Base-by-base conservation (phyloP, 2,329 filamentous ascomycete species). In the Epichloe baconii region DNA sequence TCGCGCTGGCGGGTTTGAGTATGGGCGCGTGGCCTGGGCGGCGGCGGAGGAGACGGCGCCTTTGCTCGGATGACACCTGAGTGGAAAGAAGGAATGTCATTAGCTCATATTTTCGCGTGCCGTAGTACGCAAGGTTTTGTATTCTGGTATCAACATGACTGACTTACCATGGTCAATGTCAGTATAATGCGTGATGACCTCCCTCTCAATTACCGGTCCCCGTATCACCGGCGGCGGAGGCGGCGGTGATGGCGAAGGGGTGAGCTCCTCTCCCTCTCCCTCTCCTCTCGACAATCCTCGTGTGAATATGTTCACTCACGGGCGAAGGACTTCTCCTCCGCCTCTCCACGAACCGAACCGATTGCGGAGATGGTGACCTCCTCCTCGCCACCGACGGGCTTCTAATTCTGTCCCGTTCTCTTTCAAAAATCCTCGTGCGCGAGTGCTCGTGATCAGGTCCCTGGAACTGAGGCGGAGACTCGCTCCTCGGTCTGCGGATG, bases 111-210 rank as follows among this genome's bases (percentile, higher is more conserved):
- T 49, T 35, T 19, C 14, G 6, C 26, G 10, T 17, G 40, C 17
- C 26, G 26, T 4, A 31, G 26, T 31, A 31, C 8, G 26, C 8
- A n/a, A 5, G 4, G 36, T n/a, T 23, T 44, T 31, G 2, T 31
- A 14, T 44, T 44, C 2, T 31, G 26, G 3, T 10, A 31, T 15
- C 8, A 8, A 2, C 6, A 8, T 31, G 12, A 46, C 80, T 31
- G 12, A 46, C 80, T 64, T 73, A 88, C 86, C 89, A 68, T 95
- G 88, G 62, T 95, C 86, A 59, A 94, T 85, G 62, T 91, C 86
- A 52, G 83, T 79, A 64, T 93, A 91, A 68, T 93, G 87, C 0
- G 88, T 94, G 57, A 94, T 90, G 53, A 95, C 82, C 63, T 95
- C 87, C 61, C 91, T 82, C 67, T 91, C 86, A 58, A 95, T 88